Conservation (phyloP, 306 rosid genomes). For the Ormosia emarginata region DNA sequence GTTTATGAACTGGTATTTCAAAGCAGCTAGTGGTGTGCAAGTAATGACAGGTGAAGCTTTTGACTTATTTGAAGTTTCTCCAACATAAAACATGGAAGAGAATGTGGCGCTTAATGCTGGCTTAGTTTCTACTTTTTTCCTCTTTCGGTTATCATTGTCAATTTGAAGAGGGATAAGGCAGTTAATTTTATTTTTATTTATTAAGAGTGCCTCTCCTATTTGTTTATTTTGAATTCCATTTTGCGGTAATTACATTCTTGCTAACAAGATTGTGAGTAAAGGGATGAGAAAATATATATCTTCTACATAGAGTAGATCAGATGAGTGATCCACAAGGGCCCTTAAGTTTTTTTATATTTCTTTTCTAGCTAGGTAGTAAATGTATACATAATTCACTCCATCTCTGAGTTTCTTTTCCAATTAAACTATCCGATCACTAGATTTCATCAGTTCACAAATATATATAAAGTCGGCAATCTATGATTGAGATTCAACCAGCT, state of each 20-base stretch:
- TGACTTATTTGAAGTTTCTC: slow-evolving; percentile 70
- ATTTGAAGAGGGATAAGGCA: slow-evolving; percentile 27
- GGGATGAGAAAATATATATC: slow-evolving; percentile 11
- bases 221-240: slow-evolving; percentile 28
- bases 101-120: slow-evolving; percentile 45
- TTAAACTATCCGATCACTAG: not conserved
- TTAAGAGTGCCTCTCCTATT: not conserved
- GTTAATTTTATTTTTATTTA: not conserved
- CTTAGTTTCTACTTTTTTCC: slow-evolving; percentile 31
- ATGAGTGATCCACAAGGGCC: not conserved
- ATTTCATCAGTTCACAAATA: not conserved
- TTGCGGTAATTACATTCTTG: slow-evolving; percentile 20
- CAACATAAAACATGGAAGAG: slow-evolving; percentile 89
- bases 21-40: slow-evolving; percentile 45
- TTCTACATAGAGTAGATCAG: slow-evolving; percentile 5
- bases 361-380: not conserved
- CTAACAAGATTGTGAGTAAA: slow-evolving; percentile 15
- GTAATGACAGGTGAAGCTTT: slow-evolving; percentile 55
- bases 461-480: not conserved
- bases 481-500: slow-evolving; percentile 4
- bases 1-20: slow-evolving; percentile 43
- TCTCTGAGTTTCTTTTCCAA: slow-evolving; percentile 7
- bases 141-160: slow-evolving; percentile 31
- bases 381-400: slow-evolving; percentile 1
- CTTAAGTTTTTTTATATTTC: not conserved